Evolutionary conservation across 257 asterid species (phyloP).

Genomic region (Perilla frutescens): DNA sequence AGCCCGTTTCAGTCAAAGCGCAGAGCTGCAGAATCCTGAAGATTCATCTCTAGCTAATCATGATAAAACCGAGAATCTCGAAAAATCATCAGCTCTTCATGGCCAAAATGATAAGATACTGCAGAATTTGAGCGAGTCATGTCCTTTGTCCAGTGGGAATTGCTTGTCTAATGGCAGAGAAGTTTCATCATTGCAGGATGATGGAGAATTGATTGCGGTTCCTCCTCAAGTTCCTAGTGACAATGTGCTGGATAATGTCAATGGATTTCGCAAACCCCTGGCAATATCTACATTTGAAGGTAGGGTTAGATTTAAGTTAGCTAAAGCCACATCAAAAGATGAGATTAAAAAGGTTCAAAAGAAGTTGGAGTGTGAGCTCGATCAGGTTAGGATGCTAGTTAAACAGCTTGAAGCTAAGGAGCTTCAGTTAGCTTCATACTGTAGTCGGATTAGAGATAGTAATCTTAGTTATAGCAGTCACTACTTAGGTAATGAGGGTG

Average conservation of each 20-base stretch:
- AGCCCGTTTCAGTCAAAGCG: background rate
- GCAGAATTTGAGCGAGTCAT: too few species aligned
- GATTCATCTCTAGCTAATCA: background rate
- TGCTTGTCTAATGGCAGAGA: constrained; percentile 11
- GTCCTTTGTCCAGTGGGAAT: too few species aligned
- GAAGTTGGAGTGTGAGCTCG: constrained; percentile 62
- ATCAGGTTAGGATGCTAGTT: constrained; percentile 52
- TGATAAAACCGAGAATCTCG: background rate
- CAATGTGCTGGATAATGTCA: background rate
- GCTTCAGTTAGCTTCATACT: constrained; percentile 48
- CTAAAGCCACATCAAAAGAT: constrained; percentile 44
- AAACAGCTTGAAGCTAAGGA: constrained; percentile 59
- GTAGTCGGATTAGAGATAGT: constrained; percentile 37
- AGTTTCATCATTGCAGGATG: constrained; percentile 11
- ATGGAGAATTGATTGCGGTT: background rate
- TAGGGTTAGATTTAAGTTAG: constrained; percentile 56
- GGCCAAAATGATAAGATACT: too few species aligned
- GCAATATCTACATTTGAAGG: constrained; percentile 53
- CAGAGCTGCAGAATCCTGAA: constrained; percentile 25
- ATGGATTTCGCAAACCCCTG: constrained; percentile 40
- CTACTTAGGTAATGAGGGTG: constrained; percentile 39
- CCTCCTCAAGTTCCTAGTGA: constrained; percentile 12
- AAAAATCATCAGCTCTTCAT: background rate
- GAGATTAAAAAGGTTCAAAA: constrained; percentile 55
- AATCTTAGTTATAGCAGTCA: constrained; percentile 37